Base-by-base conservation (phyloP, 2,329 filamentous ascomycete genomes). In the Penicillium sp. region DNA sequence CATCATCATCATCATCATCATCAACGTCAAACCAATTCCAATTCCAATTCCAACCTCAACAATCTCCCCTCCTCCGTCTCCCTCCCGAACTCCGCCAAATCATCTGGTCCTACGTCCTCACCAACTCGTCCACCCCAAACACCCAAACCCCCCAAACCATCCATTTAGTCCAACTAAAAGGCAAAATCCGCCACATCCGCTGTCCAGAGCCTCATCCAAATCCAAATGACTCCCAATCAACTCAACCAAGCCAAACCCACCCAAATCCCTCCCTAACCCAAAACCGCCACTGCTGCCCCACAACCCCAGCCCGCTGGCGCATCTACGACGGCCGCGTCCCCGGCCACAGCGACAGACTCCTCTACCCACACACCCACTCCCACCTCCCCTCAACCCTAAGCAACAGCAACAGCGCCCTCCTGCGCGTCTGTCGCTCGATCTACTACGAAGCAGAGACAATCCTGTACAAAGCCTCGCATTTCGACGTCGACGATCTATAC, bases 1-100 rank as follows among this genome's bases (percentile, higher is more conserved):
- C n/a, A n/a, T n/a, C n/a, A n/a, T n/a, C n/a, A n/a, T n/a, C 22
- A 22, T 22, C 22, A 22, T 6, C 22, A 22, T 22, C 22, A 22
- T 1, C 22, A 22, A 1, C 22, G 6, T 6, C 22, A 22, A 22
- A 3, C 21, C 53, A 35, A 49, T 57, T 3, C 19, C 33, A 38
- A 35, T 28, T 2, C 17, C 43, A 48, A 49, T 42, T 51, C 55
- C 3, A 45, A 53, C 15, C 21, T 10, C 12, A 57, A 55, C 46
- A 21, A 42, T 50, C 44, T 1, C 57, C 67, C 29, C 53, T 69
- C 21, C 51, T 53, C 10, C 55, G 56, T 19, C 61, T 71, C 0
- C 69, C 69, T 2, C 50, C 63, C 0, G 69, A 71, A 51, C 62
- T 70, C 50, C 67, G 68, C 8, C 58, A 64, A n/a, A 64, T 68